Conservation (phyloP, 164 flowering plant genomes). For the Tetrastigma voinierianum region DNA sequence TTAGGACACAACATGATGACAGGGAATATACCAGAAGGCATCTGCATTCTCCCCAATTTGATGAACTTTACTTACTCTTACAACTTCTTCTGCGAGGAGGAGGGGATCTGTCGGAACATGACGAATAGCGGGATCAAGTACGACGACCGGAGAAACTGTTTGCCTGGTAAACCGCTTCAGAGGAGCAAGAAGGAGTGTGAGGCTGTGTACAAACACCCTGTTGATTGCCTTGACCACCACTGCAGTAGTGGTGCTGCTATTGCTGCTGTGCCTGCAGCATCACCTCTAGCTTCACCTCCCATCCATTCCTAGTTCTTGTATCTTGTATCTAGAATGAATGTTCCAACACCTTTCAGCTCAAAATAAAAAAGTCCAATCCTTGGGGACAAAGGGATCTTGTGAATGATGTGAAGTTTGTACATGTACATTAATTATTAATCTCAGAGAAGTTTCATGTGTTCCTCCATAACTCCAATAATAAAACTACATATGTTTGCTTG, state of each 20-base stretch:
- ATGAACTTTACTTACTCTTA: conserved; percentile 63
- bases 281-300: conserved; percentile 24
- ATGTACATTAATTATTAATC: no score
- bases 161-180: conserved; percentile 66
- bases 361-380: conserved; percentile 2
- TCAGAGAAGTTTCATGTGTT: no score
- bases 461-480: no score
- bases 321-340: not conserved
- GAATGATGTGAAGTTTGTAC: no score
- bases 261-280: conserved; percentile 12
- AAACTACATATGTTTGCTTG: no score
- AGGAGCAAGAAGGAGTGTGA: conserved; percentile 63
- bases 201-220: conserved; percentile 40
- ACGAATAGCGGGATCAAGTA: conserved; percentile 40
- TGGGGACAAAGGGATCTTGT: not conserved
- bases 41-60: conserved; percentile 56
- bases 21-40: conserved; percentile 48
- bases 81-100: conserved; percentile 74
- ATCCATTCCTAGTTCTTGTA: conserved; percentile 7
- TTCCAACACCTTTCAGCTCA: not conserved
- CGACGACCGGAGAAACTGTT: conserved; percentile 72
- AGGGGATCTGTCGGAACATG: conserved; percentile 52
- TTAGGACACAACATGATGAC: conserved; percentile 54
- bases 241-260: conserved; percentile 19
- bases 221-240: conserved; percentile 48